Evolutionary conservation across 2,329 filamentous ascomycete species (phyloP), one percentile per base, ranked within the genome.

Genomic region (Lachnellula subtilissima): DNA sequence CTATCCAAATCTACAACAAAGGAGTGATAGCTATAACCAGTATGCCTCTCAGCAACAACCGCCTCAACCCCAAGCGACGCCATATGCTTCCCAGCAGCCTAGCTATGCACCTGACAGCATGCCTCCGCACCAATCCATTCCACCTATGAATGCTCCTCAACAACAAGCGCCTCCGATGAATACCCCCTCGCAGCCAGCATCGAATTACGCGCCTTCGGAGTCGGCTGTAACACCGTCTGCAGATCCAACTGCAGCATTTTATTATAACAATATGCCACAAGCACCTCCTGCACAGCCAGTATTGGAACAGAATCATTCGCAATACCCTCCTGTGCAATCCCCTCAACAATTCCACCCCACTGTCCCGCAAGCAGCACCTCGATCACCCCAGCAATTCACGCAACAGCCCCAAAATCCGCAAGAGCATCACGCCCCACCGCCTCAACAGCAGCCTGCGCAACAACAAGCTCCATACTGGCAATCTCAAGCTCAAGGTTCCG

Each of bases 221-320:
- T 59, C 72, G 60, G 53, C 66, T 15, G 64, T 66, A 14, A 70
- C 73, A 4, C 69, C 72, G 8, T 67, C 70, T 17, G 67, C 75
- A 15, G 83, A 87, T 56, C 75, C 81, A 1, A 81, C 76, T 56
- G 75, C 79, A 11, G 76, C 78, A 9, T 86, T 82, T 64, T 88
- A 87, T 69, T 83, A 82, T 64, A 77, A 73, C 61, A 70, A 72
- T 55, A 35, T 61, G 35, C 62, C 80, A 76, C 47, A 78, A 77
- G 53, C 78, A 78, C 57, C 70, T 71, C 43, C 67, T 73, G 58
- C 78, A 75, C 60, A 68, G 23, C 64, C 64, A 51, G 56, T 56
- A 37, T 62, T 62, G 23, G 70, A 71, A 47, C 69, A 69, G 51
- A 72, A 70, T 42, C 63, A 65, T 54, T 60, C 62, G 50, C 71